Conservation (phyloP, 805 yeast species). For the Pichia nakasei region DNA sequence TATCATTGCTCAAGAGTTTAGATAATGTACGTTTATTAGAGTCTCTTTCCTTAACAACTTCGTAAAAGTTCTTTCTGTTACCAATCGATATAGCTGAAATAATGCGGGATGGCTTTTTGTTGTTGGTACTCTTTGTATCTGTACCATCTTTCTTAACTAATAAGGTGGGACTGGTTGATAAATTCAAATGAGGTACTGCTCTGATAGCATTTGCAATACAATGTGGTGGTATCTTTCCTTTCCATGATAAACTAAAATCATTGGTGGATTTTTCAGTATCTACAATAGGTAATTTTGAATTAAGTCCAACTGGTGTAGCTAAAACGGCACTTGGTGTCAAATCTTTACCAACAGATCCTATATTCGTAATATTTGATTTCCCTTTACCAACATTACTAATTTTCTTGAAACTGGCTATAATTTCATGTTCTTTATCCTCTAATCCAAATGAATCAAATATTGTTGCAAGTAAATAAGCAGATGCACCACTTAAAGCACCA, state of each 20-base stretch:
- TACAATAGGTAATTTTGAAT: constrained; percentile 24
- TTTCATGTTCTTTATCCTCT: constrained; percentile 29
- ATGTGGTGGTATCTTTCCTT: constrained; percentile 36
- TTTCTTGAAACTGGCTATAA: constrained; percentile 11
- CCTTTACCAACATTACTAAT: background rate
- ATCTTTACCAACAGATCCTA: constrained; percentile 5
- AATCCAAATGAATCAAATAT: constrained; percentile 42
- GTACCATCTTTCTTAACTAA: background rate
- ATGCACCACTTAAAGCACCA: constrained; percentile 34
- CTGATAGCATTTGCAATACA: constrained; percentile 38
- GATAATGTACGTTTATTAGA: background rate
- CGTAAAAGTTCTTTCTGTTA: background rate
- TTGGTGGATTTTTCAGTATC: background rate
- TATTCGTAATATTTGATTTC: constrained; percentile 1
- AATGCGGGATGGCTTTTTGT: background rate
- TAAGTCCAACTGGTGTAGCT: constrained; percentile 30
- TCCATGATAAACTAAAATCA: constrained; percentile 14
- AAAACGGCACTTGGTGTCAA: constrained; percentile 33
- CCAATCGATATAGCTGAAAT: background rate
- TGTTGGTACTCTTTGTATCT: background rate
- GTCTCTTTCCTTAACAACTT: constrained; percentile 3
- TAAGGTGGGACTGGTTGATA: background rate
- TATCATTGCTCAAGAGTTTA: background rate
- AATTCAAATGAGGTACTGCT: background rate
- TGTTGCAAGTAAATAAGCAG: constrained; percentile 41